Evolutionary conservation across 148 eudicot species (phyloP).

Genomic region (Chenopodium berlandieri): DNA sequence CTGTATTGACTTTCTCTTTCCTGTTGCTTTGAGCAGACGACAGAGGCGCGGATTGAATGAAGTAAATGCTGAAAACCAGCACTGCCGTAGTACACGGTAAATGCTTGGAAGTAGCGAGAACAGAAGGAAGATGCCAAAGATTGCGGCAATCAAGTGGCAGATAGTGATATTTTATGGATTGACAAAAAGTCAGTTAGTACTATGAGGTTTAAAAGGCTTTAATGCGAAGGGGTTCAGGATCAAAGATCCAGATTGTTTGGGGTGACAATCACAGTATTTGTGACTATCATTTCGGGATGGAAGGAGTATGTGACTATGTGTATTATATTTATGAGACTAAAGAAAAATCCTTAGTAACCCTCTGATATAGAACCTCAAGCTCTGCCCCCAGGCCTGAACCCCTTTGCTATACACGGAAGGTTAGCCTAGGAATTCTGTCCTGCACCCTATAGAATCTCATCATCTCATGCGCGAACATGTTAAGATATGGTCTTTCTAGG

Average conservation of each 20-base stretch:
- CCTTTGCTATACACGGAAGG: background rate
- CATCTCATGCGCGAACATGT: no score
- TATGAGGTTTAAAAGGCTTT: background rate
- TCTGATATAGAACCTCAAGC: background rate
- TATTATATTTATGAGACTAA: background rate
- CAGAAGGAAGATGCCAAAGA: background rate
- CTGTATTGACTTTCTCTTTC: background rate
- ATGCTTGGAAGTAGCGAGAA: background rate
- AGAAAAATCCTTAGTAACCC: background rate
- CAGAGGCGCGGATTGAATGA: background rate
- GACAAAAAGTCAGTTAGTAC: background rate
- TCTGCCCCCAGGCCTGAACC: background rate
- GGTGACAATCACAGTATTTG: no score
- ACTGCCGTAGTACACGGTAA: background rate
- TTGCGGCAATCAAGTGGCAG: background rate
- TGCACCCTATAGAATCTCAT: no score
- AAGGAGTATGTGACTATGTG: background rate
- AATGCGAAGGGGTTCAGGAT: background rate
- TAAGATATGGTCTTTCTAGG: no score
- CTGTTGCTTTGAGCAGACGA: background rate
- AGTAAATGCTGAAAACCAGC: background rate
- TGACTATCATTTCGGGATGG: background rate
- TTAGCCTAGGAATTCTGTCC: background rate
- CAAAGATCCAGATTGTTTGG: no score
- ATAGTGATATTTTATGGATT: background rate